These are phyloP conservation scores for Juglanconis sp. DNA, from an alignment of 2,329 filamentous ascomycete species.

Conservation along the genomic window DNA sequence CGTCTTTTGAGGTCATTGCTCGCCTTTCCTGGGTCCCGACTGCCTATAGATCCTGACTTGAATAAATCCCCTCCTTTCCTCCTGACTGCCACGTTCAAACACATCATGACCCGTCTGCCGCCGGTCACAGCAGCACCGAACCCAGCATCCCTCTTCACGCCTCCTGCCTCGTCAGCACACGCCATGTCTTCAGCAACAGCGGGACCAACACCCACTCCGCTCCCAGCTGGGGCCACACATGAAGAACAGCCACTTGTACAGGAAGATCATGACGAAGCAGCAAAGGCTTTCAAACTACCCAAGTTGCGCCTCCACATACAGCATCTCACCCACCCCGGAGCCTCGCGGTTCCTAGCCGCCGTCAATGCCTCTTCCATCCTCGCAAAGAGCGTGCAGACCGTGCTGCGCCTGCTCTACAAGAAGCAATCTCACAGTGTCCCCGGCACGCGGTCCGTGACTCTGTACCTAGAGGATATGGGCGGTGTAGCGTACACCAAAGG, in stretches of 20 bases:
- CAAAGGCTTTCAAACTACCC: conserved; percentile 40
- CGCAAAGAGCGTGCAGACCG: conserved; percentile 59
- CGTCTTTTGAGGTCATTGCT: background rate
- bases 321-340: conserved; percentile 58
- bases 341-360: conserved; percentile 63
- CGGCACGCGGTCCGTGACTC: conserved; percentile 76
- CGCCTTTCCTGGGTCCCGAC: background rate
- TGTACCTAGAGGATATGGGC: conserved; percentile 73
- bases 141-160: conserved; percentile 29
- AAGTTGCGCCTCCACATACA: conserved; percentile 59
- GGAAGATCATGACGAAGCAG: conserved; percentile 1
- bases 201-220: conserved; percentile 13
- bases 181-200: conserved; percentile 19
- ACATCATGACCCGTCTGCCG: background rate
- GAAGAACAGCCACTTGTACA: background rate
- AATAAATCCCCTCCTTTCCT: background rate
- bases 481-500: conserved; percentile 84
- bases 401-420: conserved; percentile 71
- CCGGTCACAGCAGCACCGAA: conserved; percentile 30
- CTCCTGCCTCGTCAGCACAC: conserved; percentile 27
- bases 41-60: background rate
- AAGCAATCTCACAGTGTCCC: background rate
- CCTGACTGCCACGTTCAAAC: background rate
- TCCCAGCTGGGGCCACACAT: conserved; percentile 15
- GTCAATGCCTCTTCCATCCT: conserved; percentile 63